Evolutionary conservation across 495 filamentous ascomycete species (phyloP).

Genomic region (Talaromyces nanjingensis): DNA sequence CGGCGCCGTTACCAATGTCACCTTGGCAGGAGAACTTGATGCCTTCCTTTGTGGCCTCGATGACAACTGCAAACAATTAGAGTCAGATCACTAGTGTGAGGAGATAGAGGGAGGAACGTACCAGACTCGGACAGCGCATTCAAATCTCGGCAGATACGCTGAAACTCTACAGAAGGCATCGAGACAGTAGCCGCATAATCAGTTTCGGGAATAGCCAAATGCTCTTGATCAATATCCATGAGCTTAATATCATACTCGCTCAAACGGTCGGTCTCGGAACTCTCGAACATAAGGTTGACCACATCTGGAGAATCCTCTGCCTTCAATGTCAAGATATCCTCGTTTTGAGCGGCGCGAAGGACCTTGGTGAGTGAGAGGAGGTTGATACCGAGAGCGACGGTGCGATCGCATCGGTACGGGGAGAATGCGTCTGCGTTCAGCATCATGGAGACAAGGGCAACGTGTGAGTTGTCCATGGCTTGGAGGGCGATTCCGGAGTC

Average conservation of each 20-base stretch:
- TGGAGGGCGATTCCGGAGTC: slow-evolving; percentile 97
- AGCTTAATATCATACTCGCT: slow-evolving; percentile 99
- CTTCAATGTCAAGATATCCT: slow-evolving; percentile 94
- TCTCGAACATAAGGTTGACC: slow-evolving; percentile 95
- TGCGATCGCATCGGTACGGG: slow-evolving; percentile 97
- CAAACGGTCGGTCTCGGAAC: slow-evolving; percentile 76
- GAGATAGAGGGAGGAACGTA: slow-evolving; percentile 30
- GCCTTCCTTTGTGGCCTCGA: slow-evolving; percentile 95
- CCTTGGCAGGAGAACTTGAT: slow-evolving; percentile 92
- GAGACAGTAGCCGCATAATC: slow-evolving; percentile 89
- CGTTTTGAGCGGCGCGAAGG: slow-evolving; percentile 85
- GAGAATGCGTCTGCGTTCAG: slow-evolving; percentile 93
- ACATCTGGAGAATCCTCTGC: slow-evolving; percentile 94
- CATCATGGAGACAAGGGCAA: slow-evolving; percentile 97
- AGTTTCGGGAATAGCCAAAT: slow-evolving; percentile 96
- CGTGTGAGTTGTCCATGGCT: slow-evolving; percentile 99
- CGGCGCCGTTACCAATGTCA: slow-evolving; percentile 91
- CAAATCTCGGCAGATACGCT: slow-evolving; percentile 88
- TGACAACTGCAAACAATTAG: slow-evolving; percentile 56
- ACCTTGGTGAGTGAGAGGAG: slow-evolving; percentile 95
- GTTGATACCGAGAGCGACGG: slow-evolving; percentile 97
- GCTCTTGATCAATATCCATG: slow-evolving; percentile 99
- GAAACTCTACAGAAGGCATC: slow-evolving; percentile 88
- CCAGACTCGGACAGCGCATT: slow-evolving; percentile 90
- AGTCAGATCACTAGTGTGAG: background rate